These are phyloP conservation scores for Termitomyces sp. DNA, from an alignment of 768 basidiomycete genomes.

Conservation along the genomic window DNA sequence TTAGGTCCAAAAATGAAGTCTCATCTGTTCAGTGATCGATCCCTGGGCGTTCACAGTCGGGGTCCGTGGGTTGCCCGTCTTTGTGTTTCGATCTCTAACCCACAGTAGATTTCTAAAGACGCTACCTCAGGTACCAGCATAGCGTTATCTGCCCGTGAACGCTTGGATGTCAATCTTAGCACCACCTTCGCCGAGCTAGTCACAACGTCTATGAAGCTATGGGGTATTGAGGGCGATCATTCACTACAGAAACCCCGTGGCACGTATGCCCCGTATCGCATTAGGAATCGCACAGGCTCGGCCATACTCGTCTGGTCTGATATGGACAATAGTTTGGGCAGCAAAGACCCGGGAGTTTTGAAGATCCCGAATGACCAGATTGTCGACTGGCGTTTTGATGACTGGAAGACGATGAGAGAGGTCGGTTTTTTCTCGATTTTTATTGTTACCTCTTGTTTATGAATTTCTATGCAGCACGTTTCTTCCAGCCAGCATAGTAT, in stretches of 20 bases:
- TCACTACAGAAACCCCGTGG: constrained; percentile 78
- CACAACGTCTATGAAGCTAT: constrained; percentile 66
- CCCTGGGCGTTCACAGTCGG: constrained; percentile 87
- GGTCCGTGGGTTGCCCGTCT: constrained; percentile 30
- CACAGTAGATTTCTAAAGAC: constrained; percentile 50
- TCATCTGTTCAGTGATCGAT: constrained; percentile 71
- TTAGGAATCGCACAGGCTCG: constrained; percentile 89
- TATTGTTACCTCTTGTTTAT: neutral
- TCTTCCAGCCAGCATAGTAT: constrained; percentile 79
- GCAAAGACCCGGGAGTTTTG: constrained; percentile 46
- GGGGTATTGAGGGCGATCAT: constrained; percentile 70
- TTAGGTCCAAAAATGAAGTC: neutral
- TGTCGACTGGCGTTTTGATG: constrained; percentile 95
- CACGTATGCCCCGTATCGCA: constrained; percentile 88
- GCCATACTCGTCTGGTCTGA: constrained; percentile 85
- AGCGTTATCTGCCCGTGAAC: constrained; percentile 68
- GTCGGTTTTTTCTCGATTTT: constrained; percentile 33
- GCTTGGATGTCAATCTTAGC: constrained; percentile 88
- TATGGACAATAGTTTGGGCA: constrained; percentile 46
- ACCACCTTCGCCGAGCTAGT: constrained; percentile 87
- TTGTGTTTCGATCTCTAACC: neutral
- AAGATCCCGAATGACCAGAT: constrained; percentile 71
- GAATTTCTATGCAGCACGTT: constrained; percentile 42
- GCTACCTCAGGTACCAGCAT: constrained; percentile 51
- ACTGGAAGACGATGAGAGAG: constrained; percentile 92